Conservation (phyloP, 202 grass and related monocot species). For the Elaeis oleifera region DNA sequence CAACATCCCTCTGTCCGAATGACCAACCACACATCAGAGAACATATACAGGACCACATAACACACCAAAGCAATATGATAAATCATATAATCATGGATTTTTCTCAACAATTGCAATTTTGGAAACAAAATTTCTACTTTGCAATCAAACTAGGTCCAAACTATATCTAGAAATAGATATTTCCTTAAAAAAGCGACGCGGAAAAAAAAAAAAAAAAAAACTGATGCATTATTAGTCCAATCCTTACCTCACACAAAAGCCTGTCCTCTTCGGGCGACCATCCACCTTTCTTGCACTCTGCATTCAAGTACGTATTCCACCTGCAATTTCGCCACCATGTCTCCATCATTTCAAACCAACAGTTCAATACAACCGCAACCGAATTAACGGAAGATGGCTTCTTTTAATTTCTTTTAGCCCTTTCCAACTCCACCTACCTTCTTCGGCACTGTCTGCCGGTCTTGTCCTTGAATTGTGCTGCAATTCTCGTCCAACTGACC, state of each 20-base stretch:
- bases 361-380: constrained; percentile 1
- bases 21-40: too few relatives aligned
- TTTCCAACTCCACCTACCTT: constrained; percentile 36
- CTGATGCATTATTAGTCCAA: constrained; percentile 12
- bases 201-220: too few relatives aligned
- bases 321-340: constrained; percentile 26
- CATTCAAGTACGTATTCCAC: constrained; percentile 96
- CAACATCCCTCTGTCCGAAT: too few relatives aligned
- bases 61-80: too few relatives aligned
- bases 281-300: constrained; percentile 96
- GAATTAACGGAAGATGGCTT: not conserved
- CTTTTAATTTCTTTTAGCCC: not conserved
- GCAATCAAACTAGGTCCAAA: too few relatives aligned
- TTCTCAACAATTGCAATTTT: too few relatives aligned
- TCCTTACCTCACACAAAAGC: constrained; percentile 85
- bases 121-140: too few relatives aligned
- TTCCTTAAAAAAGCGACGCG: too few relatives aligned
- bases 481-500: constrained; percentile 68
- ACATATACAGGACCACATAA: too few relatives aligned
- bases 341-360: not conserved
- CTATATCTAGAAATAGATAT: too few relatives aligned
- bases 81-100: too few relatives aligned
- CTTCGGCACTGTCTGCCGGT: constrained; percentile 85
- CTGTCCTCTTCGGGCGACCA: constrained; percentile 92
- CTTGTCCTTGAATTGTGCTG: constrained; percentile 89